Conservation (phyloP, 1,284 basidiomycete genomes). For the Takashimella tepidaria region DNA sequence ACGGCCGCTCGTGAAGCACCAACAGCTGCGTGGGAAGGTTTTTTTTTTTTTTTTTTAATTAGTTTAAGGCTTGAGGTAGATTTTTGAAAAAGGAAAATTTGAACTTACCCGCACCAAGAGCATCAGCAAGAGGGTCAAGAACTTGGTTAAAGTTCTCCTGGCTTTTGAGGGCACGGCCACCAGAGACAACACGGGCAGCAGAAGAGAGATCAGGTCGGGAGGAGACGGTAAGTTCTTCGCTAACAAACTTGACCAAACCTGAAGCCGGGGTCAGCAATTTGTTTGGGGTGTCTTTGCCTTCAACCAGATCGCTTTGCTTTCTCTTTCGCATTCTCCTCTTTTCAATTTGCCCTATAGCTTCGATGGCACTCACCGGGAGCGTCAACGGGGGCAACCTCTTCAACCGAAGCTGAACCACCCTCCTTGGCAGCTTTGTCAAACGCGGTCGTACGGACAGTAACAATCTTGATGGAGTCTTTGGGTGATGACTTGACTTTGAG, state of each 20-base stretch:
- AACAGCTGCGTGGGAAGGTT: too few species aligned
- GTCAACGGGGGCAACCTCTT: conserved; percentile 64
- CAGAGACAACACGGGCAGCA: conserved; percentile 85
- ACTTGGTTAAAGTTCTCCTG: conserved; percentile 85
- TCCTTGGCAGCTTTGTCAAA: conserved; percentile 66
- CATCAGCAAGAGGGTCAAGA: conserved; percentile 89
- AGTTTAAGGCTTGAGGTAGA: too few species aligned
- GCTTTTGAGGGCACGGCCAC: conserved; percentile 91
- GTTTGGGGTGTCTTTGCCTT: not conserved
- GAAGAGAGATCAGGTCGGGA: conserved; percentile 88
- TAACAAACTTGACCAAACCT: conserved; percentile 66
- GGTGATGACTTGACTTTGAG: conserved; percentile 78
- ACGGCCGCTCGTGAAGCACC: conserved; percentile 97
- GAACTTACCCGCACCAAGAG: conserved; percentile 64
- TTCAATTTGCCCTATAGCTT: too few species aligned
- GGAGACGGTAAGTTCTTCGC: conserved; percentile 81
- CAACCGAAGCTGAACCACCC: conserved; percentile 55
- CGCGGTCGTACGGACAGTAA: conserved; percentile 93
- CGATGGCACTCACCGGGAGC: conserved; percentile 53
- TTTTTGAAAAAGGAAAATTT: too few species aligned
- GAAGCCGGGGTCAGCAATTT: not conserved
- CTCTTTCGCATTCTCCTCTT: too few species aligned
- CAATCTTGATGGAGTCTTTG: conserved; percentile 70
- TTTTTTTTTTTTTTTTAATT: too few species aligned
- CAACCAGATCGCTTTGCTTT: not conserved